Conservation (phyloP, 805 yeast genomes). For the Ogataea ganodermae region DNA sequence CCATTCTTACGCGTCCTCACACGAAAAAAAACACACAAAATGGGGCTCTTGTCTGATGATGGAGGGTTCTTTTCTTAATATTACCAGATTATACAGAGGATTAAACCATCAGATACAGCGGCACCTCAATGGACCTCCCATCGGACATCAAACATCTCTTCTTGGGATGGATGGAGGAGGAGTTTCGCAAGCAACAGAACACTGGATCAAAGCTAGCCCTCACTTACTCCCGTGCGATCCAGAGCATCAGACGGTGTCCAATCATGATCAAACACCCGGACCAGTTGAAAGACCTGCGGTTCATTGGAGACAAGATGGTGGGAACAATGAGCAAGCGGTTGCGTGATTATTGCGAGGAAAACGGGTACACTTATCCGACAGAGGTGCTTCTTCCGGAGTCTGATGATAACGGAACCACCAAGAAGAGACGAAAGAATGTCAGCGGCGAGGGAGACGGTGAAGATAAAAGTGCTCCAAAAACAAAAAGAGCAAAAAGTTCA, state of each 20-base stretch:
- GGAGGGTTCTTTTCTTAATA: no score
- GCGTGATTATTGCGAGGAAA: constrained; percentile 54
- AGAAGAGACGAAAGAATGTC: constrained; percentile 8
- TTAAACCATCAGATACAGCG: background rate
- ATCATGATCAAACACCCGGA: constrained; percentile 53
- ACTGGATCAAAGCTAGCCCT: constrained; percentile 54
- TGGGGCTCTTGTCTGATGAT: background rate
- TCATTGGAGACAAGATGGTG: constrained; percentile 73
- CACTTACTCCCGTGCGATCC: constrained; percentile 58
- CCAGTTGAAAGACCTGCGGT: constrained; percentile 60
- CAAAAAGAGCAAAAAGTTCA: constrained; percentile 19
- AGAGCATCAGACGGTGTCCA: constrained; percentile 47
- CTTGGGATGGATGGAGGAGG: constrained; percentile 59
- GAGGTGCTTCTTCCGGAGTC: constrained; percentile 8
- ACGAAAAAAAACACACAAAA: no score
- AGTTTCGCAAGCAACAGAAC: constrained; percentile 44
- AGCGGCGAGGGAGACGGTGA: constrained; percentile 8
- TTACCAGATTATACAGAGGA: no score
- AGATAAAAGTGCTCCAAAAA: constrained; percentile 1
- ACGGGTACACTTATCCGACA: constrained; percentile 49
- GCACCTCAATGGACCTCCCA: constrained; percentile 42
- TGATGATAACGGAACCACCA: background rate
- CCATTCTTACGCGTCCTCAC: no score
- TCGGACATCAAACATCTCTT: constrained; percentile 53
- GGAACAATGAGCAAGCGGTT: constrained; percentile 49